A percentile compares a stretch with the other conserved stretches of the same genome.
Conservation (phyloP, 306 rosid species). For the Quercus aquifolioides region DNA sequence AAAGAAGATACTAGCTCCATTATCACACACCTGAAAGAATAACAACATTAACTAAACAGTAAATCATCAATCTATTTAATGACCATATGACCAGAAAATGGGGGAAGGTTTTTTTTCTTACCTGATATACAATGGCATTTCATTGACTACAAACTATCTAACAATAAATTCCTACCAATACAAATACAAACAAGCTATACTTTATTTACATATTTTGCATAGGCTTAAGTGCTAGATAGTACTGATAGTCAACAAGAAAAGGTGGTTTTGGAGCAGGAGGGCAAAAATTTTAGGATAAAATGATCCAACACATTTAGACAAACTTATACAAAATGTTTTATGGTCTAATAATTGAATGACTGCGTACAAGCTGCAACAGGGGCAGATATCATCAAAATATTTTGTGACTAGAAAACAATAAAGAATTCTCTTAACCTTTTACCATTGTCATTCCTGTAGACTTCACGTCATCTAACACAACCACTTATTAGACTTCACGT, state of each 20-base stretch:
- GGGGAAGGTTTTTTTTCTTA: neutral
- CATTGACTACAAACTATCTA: neutral
- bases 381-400: neutral
- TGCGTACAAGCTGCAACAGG: neutral
- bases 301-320: neutral
- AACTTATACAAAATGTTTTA: neutral
- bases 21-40: constrained; percentile 49
- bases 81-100: constrained; percentile 3
- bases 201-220: neutral
- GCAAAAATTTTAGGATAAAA: neutral
- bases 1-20: constrained; percentile 77
- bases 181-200: neutral
- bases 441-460: neutral
- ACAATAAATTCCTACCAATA: neutral
- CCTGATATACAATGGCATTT: neutral
- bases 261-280: neutral
- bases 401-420: neutral
- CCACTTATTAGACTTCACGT: neutral
- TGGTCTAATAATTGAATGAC: neutral
- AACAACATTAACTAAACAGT: constrained; percentile 4
- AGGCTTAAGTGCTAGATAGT: neutral
- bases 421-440: neutral
- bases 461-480: neutral
- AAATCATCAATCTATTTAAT: constrained; percentile 14
- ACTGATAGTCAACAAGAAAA: neutral